Evolutionary conservation across 2,329 filamentous ascomycete species (phyloP), one percentile per base, ranked within the genome.

Genomic region (Fonsecaea nubica): DNA sequence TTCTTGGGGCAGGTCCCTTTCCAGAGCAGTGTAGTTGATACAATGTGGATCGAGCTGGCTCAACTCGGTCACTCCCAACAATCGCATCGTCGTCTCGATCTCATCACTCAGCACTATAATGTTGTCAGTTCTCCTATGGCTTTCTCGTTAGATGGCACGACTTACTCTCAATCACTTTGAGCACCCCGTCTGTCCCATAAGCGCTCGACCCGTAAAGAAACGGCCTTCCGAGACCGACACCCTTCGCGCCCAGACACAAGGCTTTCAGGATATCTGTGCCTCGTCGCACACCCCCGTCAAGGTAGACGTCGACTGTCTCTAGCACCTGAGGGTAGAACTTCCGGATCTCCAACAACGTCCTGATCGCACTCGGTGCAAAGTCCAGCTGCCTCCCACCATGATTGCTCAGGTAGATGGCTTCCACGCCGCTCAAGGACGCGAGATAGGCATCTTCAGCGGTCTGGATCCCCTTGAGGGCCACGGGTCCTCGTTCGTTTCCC

Each of bases 371-470:
- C 35, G 73, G 83, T 45, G 77, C 79, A 40, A 81, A 83, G 56
- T 87, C 85, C 1, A 85, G 76, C 2, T 85, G 83, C 32, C 86
- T 77, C 2, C 86, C 86, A 13, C 86, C 86, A 64, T 88, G 86
- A 67, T 88, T 88, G 69, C 82, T 85, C 35, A 88, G 68, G 64
- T 87, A 74, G 53, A 88, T 84, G 1, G 84, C 86, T 67, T 86
- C 81, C 36, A 84, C 76, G 0, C 83, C 84, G 59, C 80, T 76
- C 50, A 82, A 74, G 63, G 25, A 48, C 0, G 86, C 85, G 36
- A 80, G 71, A 12, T 78, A 79, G 0, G 85, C 86, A 72, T 88
- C 86, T 36, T 84, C 84, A 0, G 84, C 84, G 10, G 78, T 82
- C 78, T 86, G 85, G 3, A 87, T 80, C 0, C 86, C 86, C 73